A percentile compares a stretch with the other conserved stretches of the same genome.
phyloP scores from a whole-genome alignment of 352 stramenopile genomes.

The Aphanomyces astaci region DNA sequence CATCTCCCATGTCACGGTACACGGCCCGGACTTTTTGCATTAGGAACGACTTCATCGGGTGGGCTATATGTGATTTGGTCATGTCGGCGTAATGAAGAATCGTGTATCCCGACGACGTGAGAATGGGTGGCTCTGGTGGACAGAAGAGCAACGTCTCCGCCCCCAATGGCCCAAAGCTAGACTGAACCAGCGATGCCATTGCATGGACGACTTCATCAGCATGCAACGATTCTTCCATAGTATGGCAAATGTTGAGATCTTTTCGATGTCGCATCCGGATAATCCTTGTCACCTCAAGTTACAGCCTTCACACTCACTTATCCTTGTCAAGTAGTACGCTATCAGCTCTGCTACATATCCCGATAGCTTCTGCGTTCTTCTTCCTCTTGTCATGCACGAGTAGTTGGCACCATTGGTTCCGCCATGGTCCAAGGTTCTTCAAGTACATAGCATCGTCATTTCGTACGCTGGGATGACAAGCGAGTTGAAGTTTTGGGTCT shows the following conservation, averaged over 20 bases:
- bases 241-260: neutral
- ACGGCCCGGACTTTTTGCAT: constrained; percentile 43
- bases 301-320: too few species aligned
- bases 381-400: neutral
- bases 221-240: constrained; percentile 1
- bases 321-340: too few species aligned
- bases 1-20: constrained; percentile 45
- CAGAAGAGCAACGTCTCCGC: constrained; percentile 50
- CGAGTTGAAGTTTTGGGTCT: neutral
- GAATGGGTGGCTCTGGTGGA: constrained; percentile 44
- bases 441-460: too few species aligned
- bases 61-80: neutral
- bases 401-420: too few species aligned
- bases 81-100: constrained; percentile 30
- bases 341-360: too few species aligned
- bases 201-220: constrained; percentile 10
- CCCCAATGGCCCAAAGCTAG: constrained; percentile 42
- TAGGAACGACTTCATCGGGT: constrained; percentile 36
- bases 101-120: constrained; percentile 46
- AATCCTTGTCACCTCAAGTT: too few species aligned
- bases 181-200: constrained; percentile 34
- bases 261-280: constrained; percentile 3
- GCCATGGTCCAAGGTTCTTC: too few species aligned
- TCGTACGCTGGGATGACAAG: too few species aligned
- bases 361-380: too few species aligned